Evolutionary conservation across 192 early-diverging fungal genomes (phyloP).

Genomic region (Linnemannia zychae): DNA sequence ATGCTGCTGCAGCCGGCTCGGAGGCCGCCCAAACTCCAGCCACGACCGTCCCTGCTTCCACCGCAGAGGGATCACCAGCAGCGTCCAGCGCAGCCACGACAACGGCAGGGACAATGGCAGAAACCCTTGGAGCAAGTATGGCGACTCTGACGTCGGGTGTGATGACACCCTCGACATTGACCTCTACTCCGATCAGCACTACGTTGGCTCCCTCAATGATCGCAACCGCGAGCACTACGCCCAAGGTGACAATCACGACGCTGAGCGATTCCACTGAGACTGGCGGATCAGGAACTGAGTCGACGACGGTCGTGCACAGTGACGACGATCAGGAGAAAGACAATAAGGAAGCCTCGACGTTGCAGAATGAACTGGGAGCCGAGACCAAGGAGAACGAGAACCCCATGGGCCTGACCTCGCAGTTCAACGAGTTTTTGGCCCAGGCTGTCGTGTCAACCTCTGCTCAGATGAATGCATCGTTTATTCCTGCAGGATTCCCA

Average conservation of each 20-base stretch:
- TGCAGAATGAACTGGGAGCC: constrained; percentile 7
- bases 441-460: constrained; percentile 49
- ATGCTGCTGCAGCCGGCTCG: neutral
- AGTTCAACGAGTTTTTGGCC: constrained; percentile 55
- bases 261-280: constrained; percentile 40
- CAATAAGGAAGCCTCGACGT: constrained; percentile 7
- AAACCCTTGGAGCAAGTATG: constrained; percentile 18
- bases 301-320: constrained; percentile 47
- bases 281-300: constrained; percentile 18
- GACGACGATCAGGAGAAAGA: constrained; percentile 25
- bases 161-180: constrained; percentile 12
- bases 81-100: constrained; percentile 8
- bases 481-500: constrained; percentile 22
- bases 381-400: constrained; percentile 23
- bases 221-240: constrained; percentile 48
- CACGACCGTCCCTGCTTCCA: constrained; percentile 10
- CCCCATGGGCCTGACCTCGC: constrained; percentile 53
- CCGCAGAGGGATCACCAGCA: neutral
- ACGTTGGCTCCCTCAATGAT: constrained; percentile 52
- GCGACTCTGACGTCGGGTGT: neutral
- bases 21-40: neutral
- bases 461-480: constrained; percentile 27
- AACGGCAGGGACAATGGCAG: neutral
- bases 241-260: constrained; percentile 54
- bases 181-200: constrained; percentile 10